Base-by-base conservation (phyloP, 257 asterid genomes). In the Henckelia pumila region DNA sequence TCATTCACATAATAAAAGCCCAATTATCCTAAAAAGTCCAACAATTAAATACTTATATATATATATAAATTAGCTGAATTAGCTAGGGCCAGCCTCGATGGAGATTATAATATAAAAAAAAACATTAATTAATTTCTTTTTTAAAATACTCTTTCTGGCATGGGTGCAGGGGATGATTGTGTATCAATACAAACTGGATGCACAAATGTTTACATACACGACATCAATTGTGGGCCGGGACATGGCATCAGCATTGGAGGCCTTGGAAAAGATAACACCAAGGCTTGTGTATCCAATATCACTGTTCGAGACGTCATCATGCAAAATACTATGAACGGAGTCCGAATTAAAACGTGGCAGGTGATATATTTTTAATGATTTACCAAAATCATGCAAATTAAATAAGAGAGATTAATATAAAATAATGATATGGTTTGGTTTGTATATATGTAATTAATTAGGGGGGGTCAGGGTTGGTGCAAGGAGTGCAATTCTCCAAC, bases 401-500 rank as follows among this genome's bases (percentile, higher is more conserved):
- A n/a, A n/a, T n/a, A n/a, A n/a, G n/a, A n/a, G n/a, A n/a, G n/a
- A n/a, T n/a, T n/a, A n/a, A n/a, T n/a, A n/a, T n/a, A n/a, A n/a
- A n/a, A n/a, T n/a, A n/a, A n/a, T n/a, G n/a, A n/a, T n/a, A n/a
- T n/a, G n/a, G n/a, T n/a, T n/a, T n/a, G n/a, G n/a, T n/a, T n/a
- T n/a, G n/a, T n/a, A n/a, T n/a, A n/a, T n/a, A n/a, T n/a, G n/a
- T n/a, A n/a, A n/a, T n/a, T n/a, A n/a, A n/a, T n/a, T n/a, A n/a
- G 26, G 99, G 99, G 99, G 97, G 99, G 30, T 82, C 89, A n/a
- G 99, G 99, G 9, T 85, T 86, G 1, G 99, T 91, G 32, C 89
- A 77, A 63, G 88, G 88, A 17, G 74, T 94, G 6, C 81, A 79
- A 3, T 94, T 94, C 17, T 94, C 97, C 0, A 91, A 94, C 84